Conservation (phyloP, 2,329 filamentous ascomycete genomes). For the Neonectria coccinea region DNA sequence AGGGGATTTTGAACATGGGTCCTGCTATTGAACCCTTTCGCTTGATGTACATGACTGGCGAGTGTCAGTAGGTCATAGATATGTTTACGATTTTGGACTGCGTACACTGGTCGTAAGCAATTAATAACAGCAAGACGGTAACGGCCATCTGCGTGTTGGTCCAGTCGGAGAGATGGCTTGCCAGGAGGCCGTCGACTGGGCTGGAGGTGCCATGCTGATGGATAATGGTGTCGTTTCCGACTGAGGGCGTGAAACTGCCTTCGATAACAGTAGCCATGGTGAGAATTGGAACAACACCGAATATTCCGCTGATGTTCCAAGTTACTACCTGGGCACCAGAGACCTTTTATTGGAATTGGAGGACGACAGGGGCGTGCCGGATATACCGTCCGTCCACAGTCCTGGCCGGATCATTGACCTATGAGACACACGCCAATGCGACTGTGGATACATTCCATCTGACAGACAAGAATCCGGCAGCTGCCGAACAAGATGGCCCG, state of each 20-base stretch:
- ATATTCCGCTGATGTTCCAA: not conserved
- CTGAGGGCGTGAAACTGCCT: not conserved
- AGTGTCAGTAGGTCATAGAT: not conserved
- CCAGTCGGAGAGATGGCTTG: slow-evolving; percentile 21
- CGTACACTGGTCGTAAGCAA: slow-evolving; percentile 57
- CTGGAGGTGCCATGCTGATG: not conserved
- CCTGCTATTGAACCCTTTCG: slow-evolving; percentile 73
- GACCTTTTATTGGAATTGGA: slow-evolving; percentile 1
- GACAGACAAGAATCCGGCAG: not conserved
- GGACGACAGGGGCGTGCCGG: not conserved
- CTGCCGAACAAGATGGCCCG: not conserved
- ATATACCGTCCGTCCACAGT: not conserved
- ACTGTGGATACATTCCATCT: not conserved
- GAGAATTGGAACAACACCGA: no score
- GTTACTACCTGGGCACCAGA: not conserved
- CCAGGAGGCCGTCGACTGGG: slow-evolving; percentile 18
- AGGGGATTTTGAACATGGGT: slow-evolving; percentile 72
- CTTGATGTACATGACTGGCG: slow-evolving; percentile 68
- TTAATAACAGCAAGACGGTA: slow-evolving; percentile 48
- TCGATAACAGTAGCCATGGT: slow-evolving; percentile 20
- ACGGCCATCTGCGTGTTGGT: slow-evolving; percentile 36
- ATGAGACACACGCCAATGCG: not conserved
- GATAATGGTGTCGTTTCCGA: slow-evolving; percentile 18
- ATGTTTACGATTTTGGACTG: not conserved
- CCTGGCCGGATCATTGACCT: not conserved